Percentiles rank a stretch among this genome's conserved stretches.
Evolutionary conservation across 331 rosid species (phyloP).

Genomic region (Saraca asoca): DNA sequence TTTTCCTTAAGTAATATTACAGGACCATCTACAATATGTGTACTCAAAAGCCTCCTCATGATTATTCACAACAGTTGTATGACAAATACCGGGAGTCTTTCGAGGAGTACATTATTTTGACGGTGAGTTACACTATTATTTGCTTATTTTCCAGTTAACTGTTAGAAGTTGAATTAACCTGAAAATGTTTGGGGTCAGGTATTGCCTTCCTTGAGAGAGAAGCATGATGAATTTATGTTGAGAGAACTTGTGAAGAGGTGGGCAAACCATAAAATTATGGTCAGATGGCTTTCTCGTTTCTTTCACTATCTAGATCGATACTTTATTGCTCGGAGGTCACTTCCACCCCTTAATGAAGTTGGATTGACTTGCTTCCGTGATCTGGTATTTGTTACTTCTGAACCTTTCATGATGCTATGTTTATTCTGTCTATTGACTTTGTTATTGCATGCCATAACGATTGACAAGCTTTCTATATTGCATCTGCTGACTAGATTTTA

Average conservation of each 20-base stretch:
- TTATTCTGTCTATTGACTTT: constrained; percentile 22
- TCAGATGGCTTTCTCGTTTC: constrained; percentile 88
- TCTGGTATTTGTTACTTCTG: constrained; percentile 49
- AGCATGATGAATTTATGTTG: constrained; percentile 83
- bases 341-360: too few relatives aligned
- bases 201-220: constrained; percentile 76
- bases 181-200: constrained; percentile 45
- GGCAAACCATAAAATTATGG: too few relatives aligned
- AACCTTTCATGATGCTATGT: constrained; percentile 2
- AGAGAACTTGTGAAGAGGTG: constrained; percentile 90
- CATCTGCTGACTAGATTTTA: constrained; percentile 1
- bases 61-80: constrained; percentile 68
- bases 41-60: constrained; percentile 79
- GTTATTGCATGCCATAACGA: background rate
- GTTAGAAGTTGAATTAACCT: too few relatives aligned
- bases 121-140: constrained; percentile 43
- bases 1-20: constrained; percentile 36
- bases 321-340: constrained; percentile 82
- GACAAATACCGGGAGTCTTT: constrained; percentile 70
- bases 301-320: constrained; percentile 84
- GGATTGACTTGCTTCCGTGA: constrained; percentile 86
- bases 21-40: constrained; percentile 85
- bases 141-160: background rate
- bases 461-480: constrained; percentile 12
- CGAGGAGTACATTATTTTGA: constrained; percentile 60